Evolutionary conservation across 352 stramenopile genomes (phyloP).

Genomic region (Phytophthora tubulina): DNA sequence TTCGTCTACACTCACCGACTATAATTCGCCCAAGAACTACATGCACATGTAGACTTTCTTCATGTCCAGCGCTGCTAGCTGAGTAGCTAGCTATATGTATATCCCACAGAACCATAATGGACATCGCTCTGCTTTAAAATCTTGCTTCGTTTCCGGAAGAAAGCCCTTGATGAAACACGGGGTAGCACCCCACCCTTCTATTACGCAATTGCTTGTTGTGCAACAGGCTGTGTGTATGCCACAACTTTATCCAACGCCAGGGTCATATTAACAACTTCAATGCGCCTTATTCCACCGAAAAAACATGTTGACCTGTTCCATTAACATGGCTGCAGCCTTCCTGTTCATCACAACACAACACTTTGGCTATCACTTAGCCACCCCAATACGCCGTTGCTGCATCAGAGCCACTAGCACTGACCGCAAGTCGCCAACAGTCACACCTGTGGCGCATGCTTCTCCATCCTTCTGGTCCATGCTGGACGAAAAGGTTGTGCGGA

Average conservation of each 20-base stretch:
- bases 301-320: not conserved
- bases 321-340: not conserved
- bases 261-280: not conserved
- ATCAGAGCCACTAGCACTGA: conserved; percentile 55
- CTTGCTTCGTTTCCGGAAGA: not conserved
- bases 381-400: conserved; percentile 41
- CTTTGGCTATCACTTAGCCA: conserved; percentile 20
- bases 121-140: conserved; percentile 1
- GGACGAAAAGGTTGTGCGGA: conserved; percentile 44
- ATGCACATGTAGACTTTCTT: not conserved
- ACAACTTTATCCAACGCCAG: no score
- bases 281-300: not conserved
- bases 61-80: not conserved
- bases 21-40: conserved; percentile 3
- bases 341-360: not conserved
- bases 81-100: conserved; percentile 12
- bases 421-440: conserved; percentile 62
- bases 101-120: not conserved
- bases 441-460: conserved; percentile 20
- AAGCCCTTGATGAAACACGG: no score
- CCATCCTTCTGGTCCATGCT: conserved; percentile 13
- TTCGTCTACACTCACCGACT: not conserved
- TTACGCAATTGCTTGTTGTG: no score
- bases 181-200: no score
- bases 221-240: no score